Evolutionary conservation across 352 stramenopile species (phyloP).

Genomic region (Pseudoperonospora humuli): DNA sequence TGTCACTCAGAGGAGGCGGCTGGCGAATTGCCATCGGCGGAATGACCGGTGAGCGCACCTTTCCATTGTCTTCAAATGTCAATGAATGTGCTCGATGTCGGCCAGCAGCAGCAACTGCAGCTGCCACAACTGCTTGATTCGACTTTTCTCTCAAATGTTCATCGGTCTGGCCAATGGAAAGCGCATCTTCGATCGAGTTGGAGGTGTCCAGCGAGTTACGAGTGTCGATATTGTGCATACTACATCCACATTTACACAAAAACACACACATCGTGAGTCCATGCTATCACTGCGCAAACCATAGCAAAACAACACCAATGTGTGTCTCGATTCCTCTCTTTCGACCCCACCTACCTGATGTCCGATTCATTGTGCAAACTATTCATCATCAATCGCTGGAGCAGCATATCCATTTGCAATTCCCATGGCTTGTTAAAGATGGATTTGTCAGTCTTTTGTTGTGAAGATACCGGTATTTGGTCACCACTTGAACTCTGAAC

Average conservation of each 20-base stretch:
- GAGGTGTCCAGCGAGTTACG: conserved; percentile 34
- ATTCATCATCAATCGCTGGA: conserved; percentile 81
- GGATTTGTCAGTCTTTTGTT: conserved; percentile 3
- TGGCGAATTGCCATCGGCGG: conserved; percentile 16
- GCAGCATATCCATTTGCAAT: conserved; percentile 76
- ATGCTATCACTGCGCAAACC: conserved; percentile 19
- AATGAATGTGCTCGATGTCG: conserved; percentile 35
- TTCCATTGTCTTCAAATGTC: conserved; percentile 28
- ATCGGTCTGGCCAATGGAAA: conserved; percentile 8
- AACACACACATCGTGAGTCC: too few relatives aligned
- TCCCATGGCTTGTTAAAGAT: conserved; percentile 61
- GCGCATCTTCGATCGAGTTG: conserved; percentile 23
- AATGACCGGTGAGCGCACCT: conserved; percentile 10
- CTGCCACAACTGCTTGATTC: conserved; percentile 36
- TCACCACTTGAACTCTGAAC: neutral
- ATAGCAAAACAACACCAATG: too few relatives aligned
- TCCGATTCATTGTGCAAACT: conserved; percentile 64
- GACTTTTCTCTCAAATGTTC: conserved; percentile 27
- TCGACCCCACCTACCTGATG: conserved; percentile 46
- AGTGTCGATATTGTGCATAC: conserved; percentile 71
- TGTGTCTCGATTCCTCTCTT: neutral
- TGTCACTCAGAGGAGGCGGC: conserved; percentile 7
- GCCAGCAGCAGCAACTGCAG: conserved; percentile 32
- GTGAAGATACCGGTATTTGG: neutral
- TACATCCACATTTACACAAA: conserved; percentile 14